A percentile compares a stretch with the other conserved stretches of the same genome.
Conservation (phyloP, 108 stramenopile species). For the Chaetoceros tenuissimus region DNA sequence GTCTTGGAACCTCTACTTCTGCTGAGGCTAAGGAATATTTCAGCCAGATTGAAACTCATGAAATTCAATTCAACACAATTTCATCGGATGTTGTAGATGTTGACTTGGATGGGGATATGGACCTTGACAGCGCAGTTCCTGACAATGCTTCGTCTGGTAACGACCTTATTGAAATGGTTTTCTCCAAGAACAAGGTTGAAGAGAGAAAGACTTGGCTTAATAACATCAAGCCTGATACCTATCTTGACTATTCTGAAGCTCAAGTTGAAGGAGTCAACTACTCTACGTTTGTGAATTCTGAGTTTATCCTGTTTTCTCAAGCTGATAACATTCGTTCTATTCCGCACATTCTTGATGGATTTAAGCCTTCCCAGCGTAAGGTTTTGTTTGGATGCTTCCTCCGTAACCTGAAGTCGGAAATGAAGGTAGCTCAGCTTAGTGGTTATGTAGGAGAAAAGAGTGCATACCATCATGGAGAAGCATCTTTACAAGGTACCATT, state of each 20-base stretch:
- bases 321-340: conserved; percentile 95
- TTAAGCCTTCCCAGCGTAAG: conserved; percentile 99
- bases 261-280: conserved; percentile 66
- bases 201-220: conserved; percentile 94
- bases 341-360: conserved; percentile 92
- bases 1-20: conserved; percentile 94
- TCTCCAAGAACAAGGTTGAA: conserved; percentile 87
- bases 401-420: conserved; percentile 94
- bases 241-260: conserved; percentile 75
- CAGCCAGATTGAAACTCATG: conserved; percentile 64
- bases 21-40: conserved; percentile 92
- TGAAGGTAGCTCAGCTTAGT: conserved; percentile 92
- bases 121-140: conserved; percentile 10
- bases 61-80: conserved; percentile 52
- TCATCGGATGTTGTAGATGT: conserved; percentile 36
- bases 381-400: conserved; percentile 98
- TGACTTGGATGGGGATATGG: conserved; percentile 17
- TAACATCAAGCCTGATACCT: conserved; percentile 68
- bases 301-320: conserved; percentile 93
- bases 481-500: conserved; percentile 89
- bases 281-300: conserved; percentile 93
- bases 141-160: conserved; percentile 17
- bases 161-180: conserved; percentile 97
- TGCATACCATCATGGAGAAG: conserved; percentile 99
- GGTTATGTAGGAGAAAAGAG: conserved; percentile 93